Conservation (phyloP, 768 basidiomycete species). For the Trametes meyenii region DNA sequence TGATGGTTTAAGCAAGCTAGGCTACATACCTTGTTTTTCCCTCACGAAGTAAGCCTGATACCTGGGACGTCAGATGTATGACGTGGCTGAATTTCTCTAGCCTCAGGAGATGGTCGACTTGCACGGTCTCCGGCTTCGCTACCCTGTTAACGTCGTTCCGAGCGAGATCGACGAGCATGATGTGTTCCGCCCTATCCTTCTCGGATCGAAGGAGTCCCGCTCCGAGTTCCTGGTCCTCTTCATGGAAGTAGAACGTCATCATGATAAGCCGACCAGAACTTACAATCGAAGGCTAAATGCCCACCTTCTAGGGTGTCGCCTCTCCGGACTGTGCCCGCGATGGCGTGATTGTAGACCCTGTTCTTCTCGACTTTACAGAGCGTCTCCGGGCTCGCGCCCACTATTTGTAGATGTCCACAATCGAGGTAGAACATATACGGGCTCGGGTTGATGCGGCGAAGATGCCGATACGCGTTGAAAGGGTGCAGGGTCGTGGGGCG, state of each 20-base stretch:
- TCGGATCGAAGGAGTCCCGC: conserved; percentile 77
- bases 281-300: neutral
- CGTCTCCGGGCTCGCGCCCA: conserved; percentile 98
- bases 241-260: neutral
- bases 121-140: conserved; percentile 92
- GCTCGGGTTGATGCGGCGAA: conserved; percentile 94
- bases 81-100: conserved; percentile 98
- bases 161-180: conserved; percentile 98
- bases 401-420: conserved; percentile 89
- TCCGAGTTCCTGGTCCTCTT: conserved; percentile 88
- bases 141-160: conserved; percentile 98
- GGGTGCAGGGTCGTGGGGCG: conserved; percentile 89
- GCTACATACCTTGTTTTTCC: conserved; percentile 78
- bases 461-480: conserved; percentile 94
- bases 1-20: too few species aligned
- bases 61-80: conserved; percentile 95
- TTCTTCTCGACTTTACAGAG: conserved; percentile 93
- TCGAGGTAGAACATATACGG: conserved; percentile 99
- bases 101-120: conserved; percentile 93
- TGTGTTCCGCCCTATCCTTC: conserved; percentile 97
- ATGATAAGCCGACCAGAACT: neutral
- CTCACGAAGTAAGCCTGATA: conserved; percentile 82
- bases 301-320: conserved; percentile 86
- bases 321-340: conserved; percentile 91
- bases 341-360: conserved; percentile 95